These are phyloP conservation scores for Chalciporus sphaerocephalus DNA, from an alignment of 768 basidiomycete species.

Conservation along the genomic window DNA sequence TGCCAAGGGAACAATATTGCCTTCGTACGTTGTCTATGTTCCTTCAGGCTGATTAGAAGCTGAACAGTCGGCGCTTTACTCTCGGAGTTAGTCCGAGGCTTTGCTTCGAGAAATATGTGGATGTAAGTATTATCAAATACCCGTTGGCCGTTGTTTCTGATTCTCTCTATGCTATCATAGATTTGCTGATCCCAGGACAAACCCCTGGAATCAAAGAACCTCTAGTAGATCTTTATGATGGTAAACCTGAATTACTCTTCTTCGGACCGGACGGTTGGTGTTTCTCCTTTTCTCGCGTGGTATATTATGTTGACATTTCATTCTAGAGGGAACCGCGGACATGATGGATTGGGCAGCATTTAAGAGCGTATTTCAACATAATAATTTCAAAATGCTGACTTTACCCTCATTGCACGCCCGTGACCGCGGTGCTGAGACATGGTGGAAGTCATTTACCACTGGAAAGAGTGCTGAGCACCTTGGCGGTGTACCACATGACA, in stretches of 20 bases:
- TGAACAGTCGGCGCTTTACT: conserved; percentile 29
- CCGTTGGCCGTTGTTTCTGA: conserved; percentile 1
- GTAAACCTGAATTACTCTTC: conserved; percentile 89
- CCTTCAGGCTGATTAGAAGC: neutral
- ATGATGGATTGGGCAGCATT: conserved; percentile 99
- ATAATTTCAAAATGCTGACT: neutral
- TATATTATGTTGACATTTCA: conserved; percentile 6
- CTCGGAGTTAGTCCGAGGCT: conserved; percentile 78
- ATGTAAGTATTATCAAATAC: conserved; percentile 46
- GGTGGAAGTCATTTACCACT: conserved; percentile 99
- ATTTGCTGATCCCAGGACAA: conserved; percentile 93
- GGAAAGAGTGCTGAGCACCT: conserved; percentile 89
- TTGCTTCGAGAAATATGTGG: conserved; percentile 98
- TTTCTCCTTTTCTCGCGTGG: neutral
- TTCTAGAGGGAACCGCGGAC: conserved; percentile 91
- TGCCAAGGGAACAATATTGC: conserved; percentile 94
- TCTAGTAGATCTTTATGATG: conserved; percentile 84
- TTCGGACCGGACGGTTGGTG: conserved; percentile 85
- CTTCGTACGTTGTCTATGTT: conserved; percentile 52
- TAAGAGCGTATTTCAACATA: conserved; percentile 34
- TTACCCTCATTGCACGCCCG: conserved; percentile 71
- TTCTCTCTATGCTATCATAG: conserved; percentile 69
- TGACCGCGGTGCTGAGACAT: conserved; percentile 78
- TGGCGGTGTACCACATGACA: conserved; percentile 88
- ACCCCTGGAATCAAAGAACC: conserved; percentile 95